These are phyloP conservation scores for Lantana camara DNA, from an alignment of 257 asterid genomes.

Conservation along the genomic window DNA sequence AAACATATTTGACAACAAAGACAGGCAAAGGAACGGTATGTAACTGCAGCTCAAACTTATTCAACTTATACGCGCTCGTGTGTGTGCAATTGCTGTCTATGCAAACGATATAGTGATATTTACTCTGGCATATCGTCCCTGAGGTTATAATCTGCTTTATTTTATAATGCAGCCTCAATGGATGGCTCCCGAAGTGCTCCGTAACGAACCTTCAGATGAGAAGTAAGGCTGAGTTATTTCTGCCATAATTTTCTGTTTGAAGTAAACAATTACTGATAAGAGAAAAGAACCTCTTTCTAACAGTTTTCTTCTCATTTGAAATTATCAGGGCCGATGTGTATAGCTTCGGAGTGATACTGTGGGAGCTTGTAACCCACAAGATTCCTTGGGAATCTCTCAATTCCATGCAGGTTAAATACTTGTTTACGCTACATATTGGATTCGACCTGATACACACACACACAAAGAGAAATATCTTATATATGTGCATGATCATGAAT, in stretches of 20 bases:
- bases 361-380: constrained; percentile 93
- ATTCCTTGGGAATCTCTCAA: constrained; percentile 95
- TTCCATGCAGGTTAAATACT: constrained; percentile 99
- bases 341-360: constrained; percentile 87
- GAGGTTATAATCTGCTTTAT: constrained; percentile 3
- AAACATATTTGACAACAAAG: constrained; percentile 83
- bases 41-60: constrained; percentile 13
- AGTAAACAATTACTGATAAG: background rate
- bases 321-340: constrained; percentile 80
- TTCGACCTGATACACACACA: no score
- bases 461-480: background rate
- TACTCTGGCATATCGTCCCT: no score
- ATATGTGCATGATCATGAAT: background rate
- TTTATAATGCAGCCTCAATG: constrained; percentile 83
- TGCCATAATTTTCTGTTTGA: background rate
- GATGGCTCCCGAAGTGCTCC: constrained; percentile 99
- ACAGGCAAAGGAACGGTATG: constrained; percentile 96
- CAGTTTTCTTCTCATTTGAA: constrained; percentile 22
- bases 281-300: constrained; percentile 5
- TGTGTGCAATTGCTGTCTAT: constrained; percentile 16
- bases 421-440: no score
- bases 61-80: constrained; percentile 22
- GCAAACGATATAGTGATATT: no score
- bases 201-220: constrained; percentile 88
- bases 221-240: constrained; percentile 53